These are phyloP conservation scores for Tremella fuciformis DNA, from an alignment of 768 basidiomycete species.

Conservation along the genomic window DNA sequence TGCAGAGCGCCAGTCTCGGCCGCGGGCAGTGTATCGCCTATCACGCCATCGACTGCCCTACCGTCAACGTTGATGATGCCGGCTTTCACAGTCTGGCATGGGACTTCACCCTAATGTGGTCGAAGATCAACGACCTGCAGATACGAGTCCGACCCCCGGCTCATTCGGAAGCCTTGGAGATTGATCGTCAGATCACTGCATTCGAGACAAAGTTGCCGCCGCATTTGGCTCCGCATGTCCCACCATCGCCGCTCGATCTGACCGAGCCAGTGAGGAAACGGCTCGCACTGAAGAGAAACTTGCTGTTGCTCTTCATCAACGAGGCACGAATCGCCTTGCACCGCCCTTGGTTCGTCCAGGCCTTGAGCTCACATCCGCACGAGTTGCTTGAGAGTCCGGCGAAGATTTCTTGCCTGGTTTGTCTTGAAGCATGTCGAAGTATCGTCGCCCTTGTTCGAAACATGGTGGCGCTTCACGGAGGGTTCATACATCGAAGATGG, in stretches of 20 bases:
- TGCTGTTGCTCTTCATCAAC: constrained; percentile 24
- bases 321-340: constrained; percentile 19
- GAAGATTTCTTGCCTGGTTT: constrained; percentile 5
- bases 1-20: constrained; percentile 21
- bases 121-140: constrained; percentile 25
- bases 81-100: constrained; percentile 23
- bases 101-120: constrained; percentile 26
- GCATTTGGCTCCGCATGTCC: constrained; percentile 18
- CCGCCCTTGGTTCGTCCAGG: constrained; percentile 10
- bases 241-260: constrained; percentile 20
- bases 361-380: constrained; percentile 1
- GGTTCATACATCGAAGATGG: constrained; percentile 6
- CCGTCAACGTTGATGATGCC: constrained; percentile 11
- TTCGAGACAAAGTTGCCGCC: constrained; percentile 16
- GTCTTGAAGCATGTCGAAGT: constrained; percentile 10
- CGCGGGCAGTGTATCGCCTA: constrained; percentile 24
- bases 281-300: constrained; percentile 20
- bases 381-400: constrained; percentile 10
- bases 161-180: constrained; percentile 18
- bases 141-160: constrained; percentile 18
- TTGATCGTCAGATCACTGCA: constrained; percentile 13
- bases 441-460: constrained; percentile 15
- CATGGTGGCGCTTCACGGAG: constrained; percentile 11
- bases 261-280: constrained; percentile 12
- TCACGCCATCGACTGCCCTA: constrained; percentile 19